Evolutionary conservation across 768 basidiomycete genomes (phyloP), one percentile per base, ranked within the genome.

Genomic region (Naganishia randhawae): DNA sequence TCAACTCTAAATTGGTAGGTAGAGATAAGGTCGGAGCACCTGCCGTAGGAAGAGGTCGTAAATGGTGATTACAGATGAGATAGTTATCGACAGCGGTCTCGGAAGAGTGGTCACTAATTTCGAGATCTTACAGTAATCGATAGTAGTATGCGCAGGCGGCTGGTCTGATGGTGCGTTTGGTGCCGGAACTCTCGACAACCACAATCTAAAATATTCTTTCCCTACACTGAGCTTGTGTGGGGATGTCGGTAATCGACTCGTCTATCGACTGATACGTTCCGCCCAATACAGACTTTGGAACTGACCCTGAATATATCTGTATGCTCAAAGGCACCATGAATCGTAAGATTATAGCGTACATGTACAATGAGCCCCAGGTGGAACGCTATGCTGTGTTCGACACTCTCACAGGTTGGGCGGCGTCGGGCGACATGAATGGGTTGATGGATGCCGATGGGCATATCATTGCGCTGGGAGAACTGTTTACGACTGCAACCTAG

Each of bases 11-110:
- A 2, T 33, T 77, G 25, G 48, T 62, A 27, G 64, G 35, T 0
- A 51, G 31, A 11, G 62, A 73, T 55, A 50, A 64, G 62, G 71
- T 77, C 52, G 74, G 76, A 7, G 11, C 72, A 0, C 73, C 73
- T 6, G 76, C 71, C 16, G 76, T 77, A 2, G 73, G 73, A 25
- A 50, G 72, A 48, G 75, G 73, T 27, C 69, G 74, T 11, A 71
- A 69, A 19, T 57, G 39, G 16, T 77, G 73, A 72, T 55, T 77
- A 51, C 54, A 65, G 7, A 74, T 74, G 48, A 71, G 74, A n/a
- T n/a, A 72, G 6, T 22, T 9, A 17, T n/a, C 11, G 45, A 39
- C 7, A 48, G 33, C 54, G 31, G 3, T 33, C 16, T 19, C 8
- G 42, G 1, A 5, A 11, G 11, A n/a, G 27, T 19, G 32, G 10